These are phyloP conservation scores for Alloteropsis semialata DNA, from an alignment of 176 grass and related monocot species.

Conservation along the genomic window DNA sequence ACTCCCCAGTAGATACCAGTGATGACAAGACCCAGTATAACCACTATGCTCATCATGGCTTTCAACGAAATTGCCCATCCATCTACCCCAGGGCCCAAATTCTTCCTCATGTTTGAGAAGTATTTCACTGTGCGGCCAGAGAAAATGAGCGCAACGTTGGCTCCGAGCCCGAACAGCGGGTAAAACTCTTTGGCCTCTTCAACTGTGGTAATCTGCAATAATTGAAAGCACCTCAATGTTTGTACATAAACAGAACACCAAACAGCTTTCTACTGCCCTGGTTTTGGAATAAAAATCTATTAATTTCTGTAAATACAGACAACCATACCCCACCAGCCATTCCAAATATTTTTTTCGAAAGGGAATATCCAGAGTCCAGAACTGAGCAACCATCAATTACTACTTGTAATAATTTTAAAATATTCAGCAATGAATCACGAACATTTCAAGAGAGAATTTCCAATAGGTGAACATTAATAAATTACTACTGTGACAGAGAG, in stretches of 20 bases:
- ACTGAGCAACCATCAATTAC: not conserved
- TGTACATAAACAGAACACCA: not conserved
- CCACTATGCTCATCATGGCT: slow-evolving; percentile 99
- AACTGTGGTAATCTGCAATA: slow-evolving; percentile 87
- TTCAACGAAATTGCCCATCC: slow-evolving; percentile 93
- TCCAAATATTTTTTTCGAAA: slow-evolving; percentile 2
- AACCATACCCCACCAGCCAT: not conserved
- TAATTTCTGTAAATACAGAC: not conserved
- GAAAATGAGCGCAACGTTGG: slow-evolving; percentile 96
- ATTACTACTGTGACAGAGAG: not conserved
- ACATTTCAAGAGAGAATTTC: not conserved
- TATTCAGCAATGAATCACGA: not conserved
- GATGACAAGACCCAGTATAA: slow-evolving; percentile 73
- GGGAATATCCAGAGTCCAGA: not conserved
- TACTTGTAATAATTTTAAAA: not conserved
- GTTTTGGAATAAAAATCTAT: not conserved
- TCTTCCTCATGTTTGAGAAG: slow-evolving; percentile 89
- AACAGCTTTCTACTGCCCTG: not conserved
- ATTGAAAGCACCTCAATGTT: not conserved
- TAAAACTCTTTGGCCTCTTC: slow-evolving; percentile 99
- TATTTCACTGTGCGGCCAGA: slow-evolving; percentile 93
- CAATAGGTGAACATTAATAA: not conserved
- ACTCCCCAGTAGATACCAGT: slow-evolving; percentile 77
- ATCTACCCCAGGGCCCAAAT: slow-evolving; percentile 86
- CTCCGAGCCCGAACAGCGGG: slow-evolving; percentile 87